These are phyloP conservation scores for Rhizopogon rudus DNA, from an alignment of 768 basidiomycete genomes.

Conservation along the genomic window DNA sequence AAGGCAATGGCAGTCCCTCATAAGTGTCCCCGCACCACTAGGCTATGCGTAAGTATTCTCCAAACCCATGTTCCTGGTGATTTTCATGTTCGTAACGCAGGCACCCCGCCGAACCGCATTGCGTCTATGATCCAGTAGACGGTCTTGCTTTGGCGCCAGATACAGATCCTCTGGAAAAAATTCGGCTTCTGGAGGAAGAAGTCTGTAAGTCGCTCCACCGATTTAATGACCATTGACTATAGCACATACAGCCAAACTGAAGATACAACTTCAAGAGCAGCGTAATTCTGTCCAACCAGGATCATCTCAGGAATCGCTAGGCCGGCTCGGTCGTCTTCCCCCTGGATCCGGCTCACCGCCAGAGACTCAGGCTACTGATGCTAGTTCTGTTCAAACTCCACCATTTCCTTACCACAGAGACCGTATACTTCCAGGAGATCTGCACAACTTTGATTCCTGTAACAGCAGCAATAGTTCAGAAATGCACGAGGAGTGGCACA, in stretches of 20 bases:
- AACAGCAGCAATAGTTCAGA: conserved; percentile 51
- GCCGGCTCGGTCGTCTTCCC: conserved; percentile 10
- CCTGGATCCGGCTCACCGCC: conserved; percentile 18
- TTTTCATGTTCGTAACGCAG: conserved; percentile 31
- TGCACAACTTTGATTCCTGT: conserved; percentile 32
- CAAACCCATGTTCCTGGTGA: background rate
- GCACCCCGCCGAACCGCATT: conserved; percentile 82
- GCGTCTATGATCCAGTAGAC: conserved; percentile 83
- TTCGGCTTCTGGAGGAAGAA: conserved; percentile 71
- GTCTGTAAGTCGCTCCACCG: conserved; percentile 45
- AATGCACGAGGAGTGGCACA: conserved; percentile 30
- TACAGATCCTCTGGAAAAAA: conserved; percentile 74
- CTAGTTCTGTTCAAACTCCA: conserved; percentile 4
- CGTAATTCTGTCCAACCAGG: conserved; percentile 35
- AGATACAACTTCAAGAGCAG: conserved; percentile 55
- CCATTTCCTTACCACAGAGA: background rate
- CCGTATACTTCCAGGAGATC: conserved; percentile 29
- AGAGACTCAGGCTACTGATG: conserved; percentile 8
- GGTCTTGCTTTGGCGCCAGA: conserved; percentile 74
- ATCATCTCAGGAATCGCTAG: conserved; percentile 10
- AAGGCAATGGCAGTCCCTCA: conserved; percentile 77
- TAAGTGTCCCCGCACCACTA: conserved; percentile 80
- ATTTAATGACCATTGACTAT: conserved; percentile 8
- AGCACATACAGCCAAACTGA: conserved; percentile 49
- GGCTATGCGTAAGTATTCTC: conserved; percentile 66